phyloP scores from a whole-genome alignment of 2,329 filamentous ascomycete genomes.

The Cryphonectria parasitica region DNA sequence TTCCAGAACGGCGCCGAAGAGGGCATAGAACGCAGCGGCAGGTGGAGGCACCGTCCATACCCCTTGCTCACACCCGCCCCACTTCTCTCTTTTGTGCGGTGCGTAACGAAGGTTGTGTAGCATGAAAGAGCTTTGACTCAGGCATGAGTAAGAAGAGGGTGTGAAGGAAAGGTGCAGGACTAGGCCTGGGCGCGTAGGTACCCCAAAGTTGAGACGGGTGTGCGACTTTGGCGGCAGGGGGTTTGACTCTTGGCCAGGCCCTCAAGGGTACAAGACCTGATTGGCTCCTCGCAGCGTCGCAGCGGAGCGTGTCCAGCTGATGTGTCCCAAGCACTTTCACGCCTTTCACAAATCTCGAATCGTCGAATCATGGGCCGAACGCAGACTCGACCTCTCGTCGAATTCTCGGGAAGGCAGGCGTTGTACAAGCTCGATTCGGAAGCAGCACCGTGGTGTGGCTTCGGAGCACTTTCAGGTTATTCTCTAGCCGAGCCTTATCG shows the following conservation, averaged over 20 bases:
- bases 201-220: conserved; percentile 17
- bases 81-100: neutral
- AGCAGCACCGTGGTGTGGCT: conserved; percentile 25
- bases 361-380: conserved; percentile 23
- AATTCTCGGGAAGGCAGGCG: neutral
- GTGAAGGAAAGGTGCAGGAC: conserved; percentile 21
- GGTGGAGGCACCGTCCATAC: conserved; percentile 5
- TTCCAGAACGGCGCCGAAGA: conserved; percentile 24
- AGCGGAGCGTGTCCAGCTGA: conserved; percentile 27
- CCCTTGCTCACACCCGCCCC: neutral
- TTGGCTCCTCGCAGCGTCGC: conserved; percentile 25
- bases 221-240: conserved; percentile 9
- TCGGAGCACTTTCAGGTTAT: conserved; percentile 12
- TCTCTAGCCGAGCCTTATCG: conserved; percentile 15
- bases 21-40: neutral
- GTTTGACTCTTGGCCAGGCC: conserved; percentile 11
- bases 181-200: conserved; percentile 27
- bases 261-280: conserved; percentile 22
- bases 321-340: neutral
- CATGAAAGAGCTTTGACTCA: conserved; percentile 26
- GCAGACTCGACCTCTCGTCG: conserved; percentile 9
- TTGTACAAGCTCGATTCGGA: conserved; percentile 17
- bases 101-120: conserved; percentile 27
- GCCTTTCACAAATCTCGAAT: conserved; percentile 9
- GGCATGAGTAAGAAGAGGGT: conserved; percentile 23